Conservation (phyloP, 805 yeast genomes). For the Grigorovia humatica region DNA sequence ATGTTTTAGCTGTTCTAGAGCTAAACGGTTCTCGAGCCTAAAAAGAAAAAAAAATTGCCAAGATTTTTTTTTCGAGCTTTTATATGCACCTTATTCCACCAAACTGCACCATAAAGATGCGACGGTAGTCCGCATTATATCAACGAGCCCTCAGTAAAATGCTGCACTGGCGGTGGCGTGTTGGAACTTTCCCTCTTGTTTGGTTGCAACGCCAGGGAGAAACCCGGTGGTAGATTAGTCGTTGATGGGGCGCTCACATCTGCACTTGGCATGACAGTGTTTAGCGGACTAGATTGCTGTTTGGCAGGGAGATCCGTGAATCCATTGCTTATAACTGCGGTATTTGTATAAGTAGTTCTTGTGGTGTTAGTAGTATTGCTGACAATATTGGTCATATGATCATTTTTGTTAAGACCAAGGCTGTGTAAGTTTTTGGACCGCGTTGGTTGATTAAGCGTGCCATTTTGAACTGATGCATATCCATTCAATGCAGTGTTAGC, state of each 20-base stretch:
- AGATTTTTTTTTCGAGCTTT: not conserved
- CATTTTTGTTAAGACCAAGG: no score
- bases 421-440: no score
- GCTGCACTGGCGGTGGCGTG: not conserved
- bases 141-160: slow-evolving; percentile 1
- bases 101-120: not conserved
- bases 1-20: no score
- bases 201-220: slow-evolving; percentile 30
- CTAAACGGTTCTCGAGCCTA: not conserved
- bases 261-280: not conserved
- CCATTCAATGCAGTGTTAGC: not conserved
- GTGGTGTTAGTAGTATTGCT: not conserved
- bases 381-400: no score
- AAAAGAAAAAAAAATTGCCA: not conserved
- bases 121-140: slow-evolving; percentile 2
- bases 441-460: not conserved
- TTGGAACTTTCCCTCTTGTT: slow-evolving; percentile 11
- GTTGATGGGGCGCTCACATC: not conserved
- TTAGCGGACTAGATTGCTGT: not conserved
- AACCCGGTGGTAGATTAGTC: slow-evolving; percentile 33
- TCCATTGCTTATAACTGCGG: not conserved
- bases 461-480: not conserved
- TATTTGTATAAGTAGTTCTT: not conserved
- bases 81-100: not conserved
- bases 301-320: not conserved